phyloP scores from a whole-genome alignment of 1,139 yeast genomes.

The Candida sp. region DNA sequence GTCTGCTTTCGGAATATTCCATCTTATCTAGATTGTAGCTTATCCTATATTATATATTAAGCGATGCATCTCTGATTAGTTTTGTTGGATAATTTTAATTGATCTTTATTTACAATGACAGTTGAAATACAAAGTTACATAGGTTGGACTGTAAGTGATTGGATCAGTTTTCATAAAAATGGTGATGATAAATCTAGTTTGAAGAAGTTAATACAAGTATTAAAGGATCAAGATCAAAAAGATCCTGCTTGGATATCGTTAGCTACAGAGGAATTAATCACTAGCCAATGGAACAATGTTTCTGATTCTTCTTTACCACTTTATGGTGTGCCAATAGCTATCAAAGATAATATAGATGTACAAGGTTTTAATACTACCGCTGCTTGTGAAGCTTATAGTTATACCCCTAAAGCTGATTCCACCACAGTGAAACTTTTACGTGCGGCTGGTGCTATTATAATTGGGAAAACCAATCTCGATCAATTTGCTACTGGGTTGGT shows the following conservation, averaged over 20 bases:
- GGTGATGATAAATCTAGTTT: slow-evolving; percentile 65
- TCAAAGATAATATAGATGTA: slow-evolving; percentile 93
- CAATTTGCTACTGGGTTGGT: slow-evolving; percentile 98
- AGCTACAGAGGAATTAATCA: slow-evolving; percentile 55
- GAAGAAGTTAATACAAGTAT: slow-evolving; percentile 42
- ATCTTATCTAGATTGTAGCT: not conserved
- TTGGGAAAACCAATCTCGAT: slow-evolving; percentile 92
- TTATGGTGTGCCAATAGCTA: slow-evolving; percentile 93
- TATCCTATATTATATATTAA: no score
- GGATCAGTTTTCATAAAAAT: slow-evolving; percentile 66
- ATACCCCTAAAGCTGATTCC: slow-evolving; percentile 67
- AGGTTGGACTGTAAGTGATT: slow-evolving; percentile 51
- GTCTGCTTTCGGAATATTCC: not conserved
- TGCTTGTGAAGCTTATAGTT: slow-evolving; percentile 85
- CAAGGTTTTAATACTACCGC: slow-evolving; percentile 84
- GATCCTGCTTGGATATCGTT: slow-evolving; percentile 94
- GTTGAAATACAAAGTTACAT: slow-evolving; percentile 2
- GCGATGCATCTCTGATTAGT: no score
- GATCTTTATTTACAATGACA: not conserved
- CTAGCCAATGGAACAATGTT: slow-evolving; percentile 72
- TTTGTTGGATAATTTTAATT: no score
- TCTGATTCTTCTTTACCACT: slow-evolving; percentile 53
- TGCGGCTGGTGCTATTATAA: slow-evolving; percentile 82
- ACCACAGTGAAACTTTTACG: slow-evolving; percentile 67
- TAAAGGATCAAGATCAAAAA: slow-evolving; percentile 47